Evolutionary conservation across 2,329 filamentous ascomycete species (phyloP), one percentile per base, ranked within the genome.

Genomic region (Xylaria polymorpha): DNA sequence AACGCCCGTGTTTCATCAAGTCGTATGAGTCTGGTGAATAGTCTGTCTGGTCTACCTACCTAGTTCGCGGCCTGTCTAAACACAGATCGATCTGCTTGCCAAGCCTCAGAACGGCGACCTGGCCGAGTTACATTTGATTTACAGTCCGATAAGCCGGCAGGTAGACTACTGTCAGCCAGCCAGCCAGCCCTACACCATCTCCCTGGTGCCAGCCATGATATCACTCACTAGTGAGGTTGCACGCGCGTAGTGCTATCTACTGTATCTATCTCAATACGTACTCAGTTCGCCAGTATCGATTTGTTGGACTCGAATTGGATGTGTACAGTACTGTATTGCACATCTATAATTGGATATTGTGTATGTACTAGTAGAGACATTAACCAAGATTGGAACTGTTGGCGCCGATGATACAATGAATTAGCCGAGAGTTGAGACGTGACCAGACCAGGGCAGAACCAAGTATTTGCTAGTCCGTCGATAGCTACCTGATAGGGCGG

Each of bases 351-450:
- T 44, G 25, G 43, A 66, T 53, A 12, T 41, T 55, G 51, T 29
- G 25, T 29, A 29, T 29, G 25, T 57, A 53, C 61, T 62, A 46
- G 56, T 25, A 41, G 35, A 25, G 6, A 22, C 15, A 4, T 35
- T 35, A 32, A 46, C 22, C 18, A 39, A 32, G 37, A 46, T 69
- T 48, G 46, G 58, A 62, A 14, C 35, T 7, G 44, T 69, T 69
- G 67, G 63, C 67, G 67, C 67, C 59, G 59, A 69, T 63, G 63
- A 50, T 57, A 67, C 63, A 29, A 53, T 60, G 53, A 67, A 63
- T 50, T 65, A 69, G 64, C 63, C 59, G 53, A 69, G 63, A 60
- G 39, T 57, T 59, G 44, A 64, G 66, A 50, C 39, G 22, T 55
- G 57, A 46, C 39, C 18, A 58, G 39, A 32, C 53, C 37, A 58